Evolutionary conservation across 108 stramenopile species (phyloP).

Genomic region (Skeletonema marinoi): DNA sequence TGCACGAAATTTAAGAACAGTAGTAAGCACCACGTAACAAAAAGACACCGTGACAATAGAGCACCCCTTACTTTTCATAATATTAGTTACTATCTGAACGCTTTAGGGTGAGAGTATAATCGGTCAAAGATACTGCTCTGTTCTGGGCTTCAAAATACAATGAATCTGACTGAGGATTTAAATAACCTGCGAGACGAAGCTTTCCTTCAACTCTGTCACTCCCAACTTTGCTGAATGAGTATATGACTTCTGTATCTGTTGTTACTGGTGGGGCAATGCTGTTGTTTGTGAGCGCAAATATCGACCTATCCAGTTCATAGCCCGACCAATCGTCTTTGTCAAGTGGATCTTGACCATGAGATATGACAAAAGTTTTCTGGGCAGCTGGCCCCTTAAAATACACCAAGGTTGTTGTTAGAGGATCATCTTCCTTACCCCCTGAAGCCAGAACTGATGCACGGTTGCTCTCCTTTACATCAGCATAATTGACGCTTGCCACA

Average conservation of each 20-base stretch:
- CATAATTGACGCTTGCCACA: slow-evolving; percentile 80
- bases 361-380: slow-evolving; percentile 76
- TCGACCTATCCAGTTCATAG: slow-evolving; percentile 73
- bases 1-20: no score
- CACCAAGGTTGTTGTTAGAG: slow-evolving; percentile 72
- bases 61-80: no score
- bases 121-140: slow-evolving; percentile 74
- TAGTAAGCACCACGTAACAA: no score
- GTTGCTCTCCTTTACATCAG: slow-evolving; percentile 73
- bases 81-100: slow-evolving; percentile 1
- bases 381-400: slow-evolving; percentile 86
- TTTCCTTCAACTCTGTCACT: slow-evolving; percentile 52
- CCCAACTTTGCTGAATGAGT: slow-evolving; percentile 57
- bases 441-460: slow-evolving; percentile 62
- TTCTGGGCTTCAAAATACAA: slow-evolving; percentile 83
- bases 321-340: slow-evolving; percentile 57
- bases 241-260: slow-evolving; percentile 78
- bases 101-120: slow-evolving; percentile 64
- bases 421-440: slow-evolving; percentile 72
- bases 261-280: slow-evolving; percentile 84
- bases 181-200: slow-evolving; percentile 70
- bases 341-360: slow-evolving; percentile 53
- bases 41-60: no score
- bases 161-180: slow-evolving; percentile 76
- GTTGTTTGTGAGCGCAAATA: slow-evolving; percentile 85